Evolutionary conservation across 257 asterid species (phyloP), one percentile per base, ranked within the genome.

Genomic region (Marsdenia floribunda): DNA sequence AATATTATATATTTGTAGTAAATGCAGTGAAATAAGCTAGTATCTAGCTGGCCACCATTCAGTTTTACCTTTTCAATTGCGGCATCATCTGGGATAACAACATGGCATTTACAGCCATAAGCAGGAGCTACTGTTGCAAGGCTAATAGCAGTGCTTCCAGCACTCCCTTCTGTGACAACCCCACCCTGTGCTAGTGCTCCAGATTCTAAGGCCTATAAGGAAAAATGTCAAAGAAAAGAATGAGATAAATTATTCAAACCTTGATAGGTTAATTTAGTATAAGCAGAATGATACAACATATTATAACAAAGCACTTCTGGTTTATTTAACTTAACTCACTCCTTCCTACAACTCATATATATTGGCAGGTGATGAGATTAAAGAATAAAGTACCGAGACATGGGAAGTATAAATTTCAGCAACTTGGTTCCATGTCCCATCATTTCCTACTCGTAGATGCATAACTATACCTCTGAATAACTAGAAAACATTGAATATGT

Each of bases 101-200:
- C 98, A 83, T 90, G 98, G 83, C 98, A 94, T 84, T 84, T 89
- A 80, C 98, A 94, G 77, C 97, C 97, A 82, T 85, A 90, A 44
- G 96, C 98, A 47, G 98, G 97, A 73, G 97, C 97, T 65, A 91
- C 96, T 26, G 96, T 94, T 71, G 98, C 97, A 68, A 94, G 96
- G 76, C 98, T 91, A 82, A 94, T 91, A 76, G 97, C 98, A 0
- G 97, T 90, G 89, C 98, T 94, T 80, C 98, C 98, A 49, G 98
- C 97, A 83, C 97, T 94, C 68, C 98, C 98, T 87, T 94, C 97
- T 13, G 97, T 91, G 71, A 94, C 90, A 73, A 91, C 88, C 29
- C 98, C 97, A 4, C 97, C 97, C 66, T 89, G 95, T 75, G 84
- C 79, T 70, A 94, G 88, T 54, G 83, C 85, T 85, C 96, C 96